Base-by-base conservation (phyloP, 768 basidiomycete genomes). In the Phylloporus arenicola region DNA sequence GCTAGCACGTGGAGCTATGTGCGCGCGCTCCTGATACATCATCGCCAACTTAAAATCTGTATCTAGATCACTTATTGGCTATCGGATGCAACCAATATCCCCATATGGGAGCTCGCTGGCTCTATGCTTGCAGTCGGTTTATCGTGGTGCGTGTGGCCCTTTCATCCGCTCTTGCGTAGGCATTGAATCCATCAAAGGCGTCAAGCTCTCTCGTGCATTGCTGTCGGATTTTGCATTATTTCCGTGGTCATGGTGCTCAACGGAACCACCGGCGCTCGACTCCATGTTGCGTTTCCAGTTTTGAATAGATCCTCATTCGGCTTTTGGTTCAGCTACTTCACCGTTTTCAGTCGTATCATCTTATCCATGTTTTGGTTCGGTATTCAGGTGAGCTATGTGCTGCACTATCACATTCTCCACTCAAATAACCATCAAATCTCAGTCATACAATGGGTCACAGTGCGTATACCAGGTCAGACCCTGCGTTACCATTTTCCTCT, bases 261-360 rank as follows among this genome's bases (percentile, higher is more conserved):
- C 59, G 90, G 89, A 45, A 83, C 86, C 3, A 77, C 83, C 37
- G 87, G 88, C n/a, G 86, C 88, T 25, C 79, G 86, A 19, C 75
- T 90, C 27, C 88, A 88, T 57, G 70, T 92, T 38, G 80, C 83
- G 0, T 91, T 92, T 64, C 65, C 65, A n/a, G 76, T 94, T 46
- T 72, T 92, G 16, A 88, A 84, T 55, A 77, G 91, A 22, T 89
- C 90, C 2, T 90, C 86, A 0, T 88, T 92, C 57, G 91, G 92
- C 2, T 92, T 91, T 70, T 92, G 86, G 82, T 79, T 92, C 59
- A 87, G 88, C 62, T 92, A 90, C 67, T 92, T 92, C 67, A 83
- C 81, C 47, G 84, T 93, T 27, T 67, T 92, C 50, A 89, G 86
- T 56, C 81, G 89, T 24, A 77, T 84, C 29, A 70, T 90, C 29